These are phyloP conservation scores for Dendrocalamus sinicus DNA, from an alignment of 176 grass and related monocot species.

Conservation along the genomic window DNA sequence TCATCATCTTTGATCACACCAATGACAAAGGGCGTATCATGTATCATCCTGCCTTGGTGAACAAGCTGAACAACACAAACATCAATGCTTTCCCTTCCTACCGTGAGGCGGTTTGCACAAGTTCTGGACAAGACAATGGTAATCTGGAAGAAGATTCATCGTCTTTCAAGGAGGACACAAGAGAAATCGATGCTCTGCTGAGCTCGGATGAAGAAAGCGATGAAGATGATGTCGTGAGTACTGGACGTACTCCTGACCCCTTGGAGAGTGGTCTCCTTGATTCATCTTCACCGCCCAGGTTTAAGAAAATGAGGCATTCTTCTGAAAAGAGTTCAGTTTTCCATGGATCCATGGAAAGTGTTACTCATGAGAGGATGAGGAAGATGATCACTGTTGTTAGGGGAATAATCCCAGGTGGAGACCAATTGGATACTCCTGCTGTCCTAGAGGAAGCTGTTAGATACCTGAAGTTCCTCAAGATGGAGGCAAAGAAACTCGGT, in stretches of 20 bases:
- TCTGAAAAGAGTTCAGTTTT: constrained; percentile 26
- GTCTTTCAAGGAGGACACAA: constrained; percentile 72
- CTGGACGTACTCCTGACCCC: constrained; percentile 58
- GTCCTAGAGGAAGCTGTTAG: constrained; percentile 72
- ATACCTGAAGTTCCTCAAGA: constrained; percentile 80
- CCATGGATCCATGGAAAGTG: constrained; percentile 34
- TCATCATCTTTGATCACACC: constrained; percentile 71
- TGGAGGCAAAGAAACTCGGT: constrained; percentile 71
- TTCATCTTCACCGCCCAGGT: constrained; percentile 43
- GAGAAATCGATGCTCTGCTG: constrained; percentile 74
- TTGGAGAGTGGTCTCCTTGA: constrained; percentile 35
- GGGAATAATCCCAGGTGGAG: constrained; percentile 71
- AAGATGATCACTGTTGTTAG: constrained; percentile 57
- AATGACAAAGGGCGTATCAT: constrained; percentile 56
- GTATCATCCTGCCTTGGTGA: constrained; percentile 65
- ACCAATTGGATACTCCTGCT: constrained; percentile 65
- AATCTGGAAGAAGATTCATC: constrained; percentile 42
- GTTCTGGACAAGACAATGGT: constrained; percentile 9
- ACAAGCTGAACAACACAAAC: constrained; percentile 51
- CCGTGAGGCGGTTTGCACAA: constrained; percentile 38
- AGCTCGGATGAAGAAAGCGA: constrained; percentile 61
- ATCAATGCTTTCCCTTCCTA: constrained; percentile 22
- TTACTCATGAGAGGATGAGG: constrained; percentile 51
- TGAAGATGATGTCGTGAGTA: constrained; percentile 74
- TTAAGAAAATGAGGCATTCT: constrained; percentile 26